phyloP scores from a whole-genome alignment of 1,284 basidiomycete genomes.

The Ustilago sp. region DNA sequence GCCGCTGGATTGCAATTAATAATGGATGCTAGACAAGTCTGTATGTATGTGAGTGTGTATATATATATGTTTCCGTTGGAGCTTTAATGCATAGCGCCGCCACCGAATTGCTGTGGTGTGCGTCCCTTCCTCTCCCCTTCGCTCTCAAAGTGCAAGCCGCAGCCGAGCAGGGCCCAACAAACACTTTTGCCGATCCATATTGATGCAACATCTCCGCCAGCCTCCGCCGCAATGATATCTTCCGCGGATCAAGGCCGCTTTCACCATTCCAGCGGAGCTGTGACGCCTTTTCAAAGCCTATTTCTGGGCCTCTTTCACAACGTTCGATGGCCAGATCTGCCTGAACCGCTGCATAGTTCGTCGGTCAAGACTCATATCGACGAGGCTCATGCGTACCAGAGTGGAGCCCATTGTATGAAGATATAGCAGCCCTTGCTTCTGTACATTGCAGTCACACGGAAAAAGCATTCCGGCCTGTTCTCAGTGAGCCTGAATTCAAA shows the following conservation, averaged over 20 bases:
- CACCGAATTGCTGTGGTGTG: not conserved
- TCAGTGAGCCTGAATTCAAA: not conserved
- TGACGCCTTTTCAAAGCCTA: not conserved
- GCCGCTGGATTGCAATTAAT: not conserved
- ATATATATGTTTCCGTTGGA: not conserved
- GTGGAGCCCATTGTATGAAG: not conserved
- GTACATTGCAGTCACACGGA: not conserved
- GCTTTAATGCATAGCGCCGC: not conserved
- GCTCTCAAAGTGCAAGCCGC: not conserved
- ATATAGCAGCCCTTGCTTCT: not conserved
- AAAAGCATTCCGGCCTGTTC: not conserved
- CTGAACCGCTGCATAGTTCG: not conserved
- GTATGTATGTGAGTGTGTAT: not conserved
- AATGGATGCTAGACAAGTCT: no score
- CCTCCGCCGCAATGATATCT: not conserved
- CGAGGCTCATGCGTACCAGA: not conserved
- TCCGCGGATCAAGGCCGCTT: not conserved
- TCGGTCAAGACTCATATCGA: not conserved
- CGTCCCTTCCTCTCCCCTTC: not conserved
- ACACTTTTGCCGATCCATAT: conserved; percentile 2
- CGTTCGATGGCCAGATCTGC: not conserved
- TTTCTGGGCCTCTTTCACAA: not conserved
- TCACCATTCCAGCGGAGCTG: not conserved
- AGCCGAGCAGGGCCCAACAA: not conserved
- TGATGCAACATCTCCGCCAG: not conserved